A percentile compares a stretch with the other conserved stretches of the same genome.
phyloP scores from a whole-genome alignment of 768 basidiomycete species.

The Butyriboletus loyo region DNA sequence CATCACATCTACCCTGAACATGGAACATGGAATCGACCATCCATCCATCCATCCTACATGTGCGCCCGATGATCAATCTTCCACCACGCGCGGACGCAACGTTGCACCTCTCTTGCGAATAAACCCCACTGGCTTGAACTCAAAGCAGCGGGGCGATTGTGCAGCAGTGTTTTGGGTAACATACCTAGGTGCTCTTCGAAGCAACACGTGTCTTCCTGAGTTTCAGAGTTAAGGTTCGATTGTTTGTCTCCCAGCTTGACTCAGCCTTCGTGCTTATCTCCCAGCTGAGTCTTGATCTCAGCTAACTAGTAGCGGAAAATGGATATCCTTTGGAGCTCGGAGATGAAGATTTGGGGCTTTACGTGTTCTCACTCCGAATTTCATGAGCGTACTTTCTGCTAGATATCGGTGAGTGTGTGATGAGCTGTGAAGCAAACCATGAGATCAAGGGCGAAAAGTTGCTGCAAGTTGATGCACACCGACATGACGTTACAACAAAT shows the following conservation, averaged over 20 bases:
- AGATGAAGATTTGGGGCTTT: slow-evolving; percentile 13
- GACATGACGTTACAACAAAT: slow-evolving; percentile 21
- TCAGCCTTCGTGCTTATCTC: slow-evolving; percentile 21
- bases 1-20: slow-evolving; percentile 16
- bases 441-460: slow-evolving; percentile 13
- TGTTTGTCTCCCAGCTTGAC: slow-evolving; percentile 8
- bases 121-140: slow-evolving; percentile 6
- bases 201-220: background rate
- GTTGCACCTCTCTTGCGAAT: slow-evolving; percentile 17
- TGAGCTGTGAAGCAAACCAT: slow-evolving; percentile 7
- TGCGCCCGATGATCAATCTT: slow-evolving; percentile 27
- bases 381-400: background rate
- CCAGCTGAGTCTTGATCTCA: slow-evolving; percentile 13
- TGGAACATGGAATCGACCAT: slow-evolving; percentile 6
- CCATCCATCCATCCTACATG: slow-evolving; percentile 9
- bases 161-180: background rate
- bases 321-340: slow-evolving; percentile 5
- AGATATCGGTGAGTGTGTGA: background rate
- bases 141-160: background rate
- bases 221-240: slow-evolving; percentile 16
- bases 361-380: slow-evolving; percentile 6
- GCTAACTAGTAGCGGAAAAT: slow-evolving; percentile 2
- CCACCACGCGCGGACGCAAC: slow-evolving; percentile 21
- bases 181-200: slow-evolving; percentile 1
- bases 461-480: slow-evolving; percentile 1